Evolutionary conservation across 2,329 filamentous ascomycete species (phyloP).

Genomic region (Thyridium curvatum): DNA sequence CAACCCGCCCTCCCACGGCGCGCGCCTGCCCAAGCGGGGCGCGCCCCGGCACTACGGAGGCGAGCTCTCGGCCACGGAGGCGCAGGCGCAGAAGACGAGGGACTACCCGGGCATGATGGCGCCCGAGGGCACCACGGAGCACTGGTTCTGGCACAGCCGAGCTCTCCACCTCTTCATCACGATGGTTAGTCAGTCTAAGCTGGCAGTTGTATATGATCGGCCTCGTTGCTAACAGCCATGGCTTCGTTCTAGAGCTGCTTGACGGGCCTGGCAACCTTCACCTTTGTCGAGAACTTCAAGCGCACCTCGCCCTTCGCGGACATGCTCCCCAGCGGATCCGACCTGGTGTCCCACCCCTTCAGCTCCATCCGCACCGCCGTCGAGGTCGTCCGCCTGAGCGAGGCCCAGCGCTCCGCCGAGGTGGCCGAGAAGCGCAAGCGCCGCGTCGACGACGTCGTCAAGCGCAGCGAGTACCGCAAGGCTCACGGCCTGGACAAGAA

Average conservation of each 20-base stretch:
- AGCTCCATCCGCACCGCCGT: constrained; percentile 57
- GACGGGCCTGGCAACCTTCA: constrained; percentile 60
- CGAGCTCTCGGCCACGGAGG: constrained; percentile 58
- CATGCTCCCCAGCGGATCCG: constrained; percentile 65
- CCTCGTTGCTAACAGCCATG: neutral
- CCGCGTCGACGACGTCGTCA: constrained; percentile 78
- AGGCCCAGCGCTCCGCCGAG: constrained; percentile 61
- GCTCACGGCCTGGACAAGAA: constrained; percentile 73
- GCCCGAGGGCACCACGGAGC: constrained; percentile 70
- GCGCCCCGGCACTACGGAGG: constrained; percentile 70
- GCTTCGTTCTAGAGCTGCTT: constrained; percentile 50
- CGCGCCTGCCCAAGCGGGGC: constrained; percentile 51
- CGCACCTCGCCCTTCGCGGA: constrained; percentile 72
- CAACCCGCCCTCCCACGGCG: constrained; percentile 84
- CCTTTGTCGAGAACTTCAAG: constrained; percentile 74
- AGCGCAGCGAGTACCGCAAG: constrained; percentile 78
- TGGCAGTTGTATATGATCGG: neutral
- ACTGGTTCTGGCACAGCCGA: constrained; percentile 77
- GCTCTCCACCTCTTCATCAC: constrained; percentile 77
- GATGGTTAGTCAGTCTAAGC: constrained; percentile 53
- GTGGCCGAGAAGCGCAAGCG: constrained; percentile 66
- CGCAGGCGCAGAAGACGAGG: constrained; percentile 57
- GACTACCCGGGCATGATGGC: constrained; percentile 89
- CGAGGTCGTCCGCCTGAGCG: constrained; percentile 71
- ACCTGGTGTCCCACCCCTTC: constrained; percentile 65